phyloP scores from a whole-genome alignment of 768 basidiomycete genomes.

The Rhodotorula toruloides region DNA sequence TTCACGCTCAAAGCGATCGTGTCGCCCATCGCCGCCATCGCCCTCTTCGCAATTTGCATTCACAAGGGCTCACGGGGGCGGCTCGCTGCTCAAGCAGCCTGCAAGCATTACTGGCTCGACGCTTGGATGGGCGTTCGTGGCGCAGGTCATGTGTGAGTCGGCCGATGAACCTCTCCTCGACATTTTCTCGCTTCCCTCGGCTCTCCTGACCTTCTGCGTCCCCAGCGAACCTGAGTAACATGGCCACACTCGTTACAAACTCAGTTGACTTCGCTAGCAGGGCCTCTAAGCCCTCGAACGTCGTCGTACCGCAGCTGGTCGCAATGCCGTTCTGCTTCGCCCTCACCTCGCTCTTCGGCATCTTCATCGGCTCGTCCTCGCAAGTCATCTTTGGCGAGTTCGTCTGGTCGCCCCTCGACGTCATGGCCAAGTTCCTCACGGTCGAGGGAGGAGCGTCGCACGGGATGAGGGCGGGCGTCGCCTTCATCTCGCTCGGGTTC shows the following conservation, averaged over 20 bases:
- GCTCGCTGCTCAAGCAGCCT: slow-evolving; percentile 65
- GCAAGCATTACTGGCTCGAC: slow-evolving; percentile 61
- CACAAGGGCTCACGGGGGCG: slow-evolving; percentile 70
- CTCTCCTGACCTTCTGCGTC: slow-evolving; percentile 3
- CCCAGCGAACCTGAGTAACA: not conserved
- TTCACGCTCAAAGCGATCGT: slow-evolving; percentile 74
- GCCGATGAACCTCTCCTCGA: slow-evolving; percentile 51
- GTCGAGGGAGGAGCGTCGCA: slow-evolving; percentile 2
- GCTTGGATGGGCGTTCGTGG: slow-evolving; percentile 70
- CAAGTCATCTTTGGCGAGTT: slow-evolving; percentile 62
- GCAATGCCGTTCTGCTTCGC: slow-evolving; percentile 69
- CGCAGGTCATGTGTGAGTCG: slow-evolving; percentile 68
- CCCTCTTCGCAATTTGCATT: slow-evolving; percentile 70
- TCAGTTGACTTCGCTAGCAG: slow-evolving; percentile 53
- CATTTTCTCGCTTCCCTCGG: not conserved
- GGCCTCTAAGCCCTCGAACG: slow-evolving; percentile 54
- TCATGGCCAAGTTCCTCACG: slow-evolving; percentile 31
- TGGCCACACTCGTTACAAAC: not conserved
- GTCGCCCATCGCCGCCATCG: slow-evolving; percentile 63
- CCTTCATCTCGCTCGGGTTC: slow-evolving; percentile 73
- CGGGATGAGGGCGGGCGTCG: slow-evolving; percentile 50
- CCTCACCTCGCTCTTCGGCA: slow-evolving; percentile 64
- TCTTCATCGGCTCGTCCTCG: slow-evolving; percentile 73
- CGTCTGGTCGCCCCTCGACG: slow-evolving; percentile 68
- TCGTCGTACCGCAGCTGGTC: slow-evolving; percentile 62